A percentile compares a stretch with the other conserved stretches of the same genome.
phyloP scores from a whole-genome alignment of 257 asterid genomes.

The Lycium barbarum region DNA sequence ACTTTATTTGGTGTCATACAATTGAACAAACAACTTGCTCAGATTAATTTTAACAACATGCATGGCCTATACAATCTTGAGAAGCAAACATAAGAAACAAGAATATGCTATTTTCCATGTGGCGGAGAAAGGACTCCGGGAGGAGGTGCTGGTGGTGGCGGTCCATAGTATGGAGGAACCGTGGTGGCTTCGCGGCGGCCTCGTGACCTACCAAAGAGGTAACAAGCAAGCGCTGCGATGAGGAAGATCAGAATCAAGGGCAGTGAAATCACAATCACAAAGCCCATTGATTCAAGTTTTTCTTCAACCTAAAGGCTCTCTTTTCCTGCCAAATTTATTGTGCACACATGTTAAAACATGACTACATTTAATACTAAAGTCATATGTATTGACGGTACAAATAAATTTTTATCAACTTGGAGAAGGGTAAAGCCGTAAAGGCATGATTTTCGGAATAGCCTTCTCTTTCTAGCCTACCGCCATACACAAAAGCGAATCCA shows the following conservation, averaged over 20 bases:
- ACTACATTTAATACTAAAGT: background rate
- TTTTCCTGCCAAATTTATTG: constrained; percentile 9
- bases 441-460: background rate
- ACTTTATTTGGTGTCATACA: background rate
- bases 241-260: constrained; percentile 61
- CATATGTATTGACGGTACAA: too few relatives aligned
- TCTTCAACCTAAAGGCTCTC: background rate
- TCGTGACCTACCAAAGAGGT: constrained; percentile 58
- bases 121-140: constrained; percentile 21
- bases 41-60: background rate
- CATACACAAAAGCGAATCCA: background rate
- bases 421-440: too few relatives aligned
- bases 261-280: constrained; percentile 57
- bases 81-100: background rate
- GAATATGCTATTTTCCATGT: constrained; percentile 26
- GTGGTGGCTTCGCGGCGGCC: constrained; percentile 37
- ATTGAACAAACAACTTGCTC: background rate
- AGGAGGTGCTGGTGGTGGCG: constrained; percentile 50
- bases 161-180: constrained; percentile 54
- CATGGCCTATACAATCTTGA: background rate
- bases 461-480: background rate
- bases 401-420: background rate
- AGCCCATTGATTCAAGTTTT: constrained; percentile 48
- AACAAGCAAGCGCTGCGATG: constrained; percentile 60
- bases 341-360: background rate